Base-by-base conservation (phyloP, 2,329 filamentous ascomycete species). In the Colletotrichum sp. region DNA sequence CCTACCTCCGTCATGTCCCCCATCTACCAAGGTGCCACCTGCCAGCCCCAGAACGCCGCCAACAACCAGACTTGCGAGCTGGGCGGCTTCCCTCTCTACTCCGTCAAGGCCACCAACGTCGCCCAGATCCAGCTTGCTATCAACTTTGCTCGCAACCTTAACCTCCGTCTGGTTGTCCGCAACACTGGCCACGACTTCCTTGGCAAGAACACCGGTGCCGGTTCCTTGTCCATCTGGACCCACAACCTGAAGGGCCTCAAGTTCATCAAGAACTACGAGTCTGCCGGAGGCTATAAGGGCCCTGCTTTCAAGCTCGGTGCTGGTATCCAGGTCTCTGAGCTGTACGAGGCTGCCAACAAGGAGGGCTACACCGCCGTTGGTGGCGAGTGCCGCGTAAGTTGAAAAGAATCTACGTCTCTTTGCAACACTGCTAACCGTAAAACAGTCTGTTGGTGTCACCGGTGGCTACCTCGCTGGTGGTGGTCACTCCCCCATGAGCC, bases 161-260 rank as follows among this genome's bases (percentile, higher is more conserved):
- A 89, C 79, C 82, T 90, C 57, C 88, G 89, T 4, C 81, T 90
- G n/a, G 86, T 90, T 57, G 83, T 91, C 68, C 86, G 85, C 74
- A 89, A 90, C 82, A 91, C 89, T 0, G 89, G 88, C 32, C 90
- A 91, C 78, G 88, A 90, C 78, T 90, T 88, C 78, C 82, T 85
- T 44, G 90, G 89, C 30, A 89, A 88, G 71, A 89, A 87, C 0
- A 90, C 89, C 1, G 91, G 90, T 13, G 85, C 87, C 1, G 89
- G 89, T 15, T 85, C 86, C 1, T 78, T 90, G 3, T 83, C 83
- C 1, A 73, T 90, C 15, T 90, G 89, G 88, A 88, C 85, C 6
- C 87, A 88, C 69, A 78, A 88, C 72, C 79, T 90, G 6, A 89
- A 89, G 67, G 79, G 84, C 26, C 81, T 82, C 34, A 60, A 82